Base-by-base conservation (phyloP, 768 basidiomycete genomes). In the Boletus rufocinnamomeus region DNA sequence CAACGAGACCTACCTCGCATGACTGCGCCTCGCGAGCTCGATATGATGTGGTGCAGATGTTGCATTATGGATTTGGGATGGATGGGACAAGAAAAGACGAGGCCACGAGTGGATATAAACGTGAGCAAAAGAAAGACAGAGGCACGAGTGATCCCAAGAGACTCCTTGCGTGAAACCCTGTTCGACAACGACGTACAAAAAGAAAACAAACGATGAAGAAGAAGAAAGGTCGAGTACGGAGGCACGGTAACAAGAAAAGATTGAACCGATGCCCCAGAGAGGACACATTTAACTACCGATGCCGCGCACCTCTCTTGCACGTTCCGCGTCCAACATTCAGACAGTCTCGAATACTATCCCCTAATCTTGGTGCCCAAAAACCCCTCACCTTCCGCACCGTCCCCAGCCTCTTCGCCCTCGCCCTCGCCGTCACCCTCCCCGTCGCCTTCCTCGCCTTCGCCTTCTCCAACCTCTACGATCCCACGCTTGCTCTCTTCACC, bases 321-420 rank as follows among this genome's bases (percentile, higher is more conserved):
- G 21, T 28, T 10, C 19, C 44, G 17, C 11, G 46, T 16, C 25
- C 47, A 11, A 37, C 10, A 4, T 28, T 17, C 23, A 37, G 5
- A 13, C 37, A n/a, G 2, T 19, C 10, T 46, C 49, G 0, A n/a
- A 14, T 14, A 6, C 45, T 51, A 72, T n/a, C 59, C 63, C 35
- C 56, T 61, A 9, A 70, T 55, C 48, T 65, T 74, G n/a, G 54
- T 71, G 6, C 67, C 58, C 55, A 69, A 57, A 38, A 68, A 73
- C 9, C 69, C 71, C 21, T 73, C 73, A 14, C 73, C 72, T 35
- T 72, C 71, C 0, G 63, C 72, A 10, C 74, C 64, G 25, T 74
- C 71, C 0, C 69, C 72, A 0, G 66, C 59, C 9, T 54, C 60
- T 6, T 62, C 66, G 2, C 58, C 66, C 14, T 68, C 71, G 1